Evolutionary conservation across 805 yeast species (phyloP).

Genomic region (Candida vartiovaarae): DNA sequence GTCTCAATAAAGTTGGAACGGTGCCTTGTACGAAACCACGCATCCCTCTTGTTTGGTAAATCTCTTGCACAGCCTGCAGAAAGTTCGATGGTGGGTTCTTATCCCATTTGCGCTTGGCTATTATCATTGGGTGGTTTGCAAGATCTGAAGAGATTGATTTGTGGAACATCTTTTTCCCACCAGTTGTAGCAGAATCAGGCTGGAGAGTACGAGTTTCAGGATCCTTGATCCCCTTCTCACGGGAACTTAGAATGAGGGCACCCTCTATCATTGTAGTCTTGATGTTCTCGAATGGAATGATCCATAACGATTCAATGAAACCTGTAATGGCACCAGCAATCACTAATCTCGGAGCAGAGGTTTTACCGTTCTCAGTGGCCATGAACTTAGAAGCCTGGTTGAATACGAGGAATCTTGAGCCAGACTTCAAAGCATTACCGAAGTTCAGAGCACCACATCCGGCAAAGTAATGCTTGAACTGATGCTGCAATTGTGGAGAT

Average conservation of each 20-base stretch:
- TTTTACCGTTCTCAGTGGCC: slow-evolving; percentile 51
- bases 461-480: slow-evolving; percentile 30
- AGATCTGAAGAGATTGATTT: slow-evolving; percentile 11
- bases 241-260: slow-evolving; percentile 30
- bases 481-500: slow-evolving; percentile 21
- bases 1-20: slow-evolving; percentile 75
- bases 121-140: slow-evolving; percentile 23
- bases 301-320: slow-evolving; percentile 67
- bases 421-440: slow-evolving; percentile 70
- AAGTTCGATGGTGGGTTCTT: slow-evolving; percentile 49
- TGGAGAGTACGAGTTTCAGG: slow-evolving; percentile 3
- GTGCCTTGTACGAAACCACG: slow-evolving; percentile 80
- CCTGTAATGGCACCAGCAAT: slow-evolving; percentile 86
- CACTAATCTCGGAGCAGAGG: slow-evolving; percentile 73
- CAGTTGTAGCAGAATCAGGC: not conserved
- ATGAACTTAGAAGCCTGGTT: slow-evolving; percentile 65
- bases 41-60: slow-evolving; percentile 65
- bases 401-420: slow-evolving; percentile 66
- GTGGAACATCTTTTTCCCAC: slow-evolving; percentile 25
- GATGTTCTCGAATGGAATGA: slow-evolving; percentile 87
- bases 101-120: slow-evolving; percentile 32
- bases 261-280: slow-evolving; percentile 78
- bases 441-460: slow-evolving; percentile 74
- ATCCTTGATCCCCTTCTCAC: slow-evolving; percentile 7
- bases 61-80: slow-evolving; percentile 50